Evolutionary conservation across 2,329 filamentous ascomycete species (phyloP), one percentile per base, ranked within the genome.

Genomic region (Sporothrix pallida): DNA sequence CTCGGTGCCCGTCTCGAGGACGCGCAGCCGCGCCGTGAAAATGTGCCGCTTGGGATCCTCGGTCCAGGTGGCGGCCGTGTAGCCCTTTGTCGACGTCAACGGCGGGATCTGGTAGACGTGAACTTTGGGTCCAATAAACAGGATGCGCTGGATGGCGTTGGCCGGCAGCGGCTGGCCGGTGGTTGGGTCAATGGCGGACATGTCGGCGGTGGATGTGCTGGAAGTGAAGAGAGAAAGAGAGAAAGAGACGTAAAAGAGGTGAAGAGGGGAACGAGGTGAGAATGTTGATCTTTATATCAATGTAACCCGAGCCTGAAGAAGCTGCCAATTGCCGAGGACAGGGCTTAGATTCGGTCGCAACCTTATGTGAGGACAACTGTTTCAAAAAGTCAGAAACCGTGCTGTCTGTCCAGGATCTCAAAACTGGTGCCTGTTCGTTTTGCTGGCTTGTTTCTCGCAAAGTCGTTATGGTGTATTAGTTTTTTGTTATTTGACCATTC

Each of bases 81-180:
- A 92, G 81, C 94, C 94, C 81, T 92, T 92, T 78, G 90, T 93
- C 20, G 91, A 92, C 62, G 91, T 87, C 74, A 94, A 86, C 31
- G 94, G 93, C 20, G 94, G 94, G 81, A 97, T 94, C 79, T 92
- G 90, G 87, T 97, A 97, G 85, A 97, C 88, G 84, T 97, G 93
- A 76, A 96, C 91, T 76, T 87, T 85, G 78, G 87, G 84, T 76
- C 91, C 89, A 81, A 94, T 85, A 87, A 93, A 95, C 81, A 97
- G 91, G 80, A 96, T 86, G 81, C 93, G 91, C 83, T 96, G 93
- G 83, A 97, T 95, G 78, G 93, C 92, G 80, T 93, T 92, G 71
- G 89, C 81, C 73, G 92, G 91, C 77, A 94, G 87, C 76, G 90
- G 82, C 48, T 83, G 84, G 78, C 91, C 91, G 26, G 92, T 95